Conservation (phyloP, 805 yeast genomes). For the Metschnikowia peoriensis region DNA sequence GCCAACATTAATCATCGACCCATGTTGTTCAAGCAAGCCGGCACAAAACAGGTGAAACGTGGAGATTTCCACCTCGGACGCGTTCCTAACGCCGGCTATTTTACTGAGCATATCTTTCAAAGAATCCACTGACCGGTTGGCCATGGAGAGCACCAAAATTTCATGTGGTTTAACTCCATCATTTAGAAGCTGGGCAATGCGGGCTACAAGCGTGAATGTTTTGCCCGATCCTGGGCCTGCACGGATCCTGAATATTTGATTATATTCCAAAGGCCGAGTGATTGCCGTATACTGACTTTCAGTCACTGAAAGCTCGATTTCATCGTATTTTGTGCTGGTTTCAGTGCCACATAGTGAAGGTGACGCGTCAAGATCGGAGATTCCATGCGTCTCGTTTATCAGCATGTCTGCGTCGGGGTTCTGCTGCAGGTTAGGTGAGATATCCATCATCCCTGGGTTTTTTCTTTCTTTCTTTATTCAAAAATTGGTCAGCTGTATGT, state of each 20-base stretch:
- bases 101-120: constrained; percentile 30
- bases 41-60: constrained; percentile 72
- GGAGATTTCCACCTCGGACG: constrained; percentile 77
- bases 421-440: too few relatives aligned
- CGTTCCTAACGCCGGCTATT: constrained; percentile 40
- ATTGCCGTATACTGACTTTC: constrained; percentile 48
- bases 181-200: constrained; percentile 48
- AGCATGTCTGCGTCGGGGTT: too few relatives aligned
- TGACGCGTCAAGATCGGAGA: not conserved
- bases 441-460: too few relatives aligned
- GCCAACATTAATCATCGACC: constrained; percentile 13
- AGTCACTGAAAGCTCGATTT: constrained; percentile 27
- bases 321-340: not conserved
- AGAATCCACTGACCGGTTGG: constrained; percentile 65
- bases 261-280: constrained; percentile 34
- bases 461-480: too few relatives aligned
- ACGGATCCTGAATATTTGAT: constrained; percentile 46
- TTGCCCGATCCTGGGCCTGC: constrained; percentile 82
- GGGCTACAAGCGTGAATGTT: constrained; percentile 54
- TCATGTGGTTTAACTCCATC: constrained; percentile 46
- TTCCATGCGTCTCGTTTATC: not conserved
- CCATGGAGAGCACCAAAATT: constrained; percentile 62
- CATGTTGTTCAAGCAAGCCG: constrained; percentile 42
- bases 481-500: too few relatives aligned
- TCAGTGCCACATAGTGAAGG: not conserved